These are phyloP conservation scores for Russula brevipes DNA, from an alignment of 768 basidiomycete genomes.

Conservation along the genomic window DNA sequence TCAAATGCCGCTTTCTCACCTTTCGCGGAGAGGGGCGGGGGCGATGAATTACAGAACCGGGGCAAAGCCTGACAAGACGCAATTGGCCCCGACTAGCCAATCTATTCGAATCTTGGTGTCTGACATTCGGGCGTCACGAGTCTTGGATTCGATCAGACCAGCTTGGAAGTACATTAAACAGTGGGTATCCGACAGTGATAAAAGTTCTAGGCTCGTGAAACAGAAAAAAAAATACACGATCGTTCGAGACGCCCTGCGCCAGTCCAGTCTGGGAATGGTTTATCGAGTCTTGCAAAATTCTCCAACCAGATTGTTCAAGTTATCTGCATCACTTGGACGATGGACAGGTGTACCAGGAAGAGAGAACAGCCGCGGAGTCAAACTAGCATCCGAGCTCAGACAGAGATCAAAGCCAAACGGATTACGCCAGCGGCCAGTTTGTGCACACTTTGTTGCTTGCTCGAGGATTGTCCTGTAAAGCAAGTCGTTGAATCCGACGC, in stretches of 20 bases:
- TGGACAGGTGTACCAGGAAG: conserved; percentile 15
- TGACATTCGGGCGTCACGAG: neutral
- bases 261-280: neutral
- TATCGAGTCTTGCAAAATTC: conserved; percentile 17
- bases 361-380: conserved; percentile 22
- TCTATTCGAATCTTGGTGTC: neutral
- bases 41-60: too few species aligned
- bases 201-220: neutral
- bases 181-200: neutral
- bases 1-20: neutral
- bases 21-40: neutral
- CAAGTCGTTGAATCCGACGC: conserved; percentile 66
- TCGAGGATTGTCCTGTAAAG: conserved; percentile 64
- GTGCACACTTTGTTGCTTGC: conserved; percentile 46
- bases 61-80: too few species aligned
- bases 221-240: neutral
- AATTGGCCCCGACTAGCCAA: too few species aligned
- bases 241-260: neutral
- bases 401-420: conserved; percentile 23
- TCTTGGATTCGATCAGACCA: conserved; percentile 2
- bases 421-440: conserved; percentile 32
- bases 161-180: conserved; percentile 4
- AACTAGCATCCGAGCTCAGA: conserved; percentile 9
- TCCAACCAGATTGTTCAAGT: neutral
- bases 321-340: neutral